A percentile compares a stretch with the other conserved stretches of the same genome.
These are phyloP conservation scores for Selenicereus undatus DNA, from an alignment of 148 eudicot species.

Conservation along the genomic window DNA sequence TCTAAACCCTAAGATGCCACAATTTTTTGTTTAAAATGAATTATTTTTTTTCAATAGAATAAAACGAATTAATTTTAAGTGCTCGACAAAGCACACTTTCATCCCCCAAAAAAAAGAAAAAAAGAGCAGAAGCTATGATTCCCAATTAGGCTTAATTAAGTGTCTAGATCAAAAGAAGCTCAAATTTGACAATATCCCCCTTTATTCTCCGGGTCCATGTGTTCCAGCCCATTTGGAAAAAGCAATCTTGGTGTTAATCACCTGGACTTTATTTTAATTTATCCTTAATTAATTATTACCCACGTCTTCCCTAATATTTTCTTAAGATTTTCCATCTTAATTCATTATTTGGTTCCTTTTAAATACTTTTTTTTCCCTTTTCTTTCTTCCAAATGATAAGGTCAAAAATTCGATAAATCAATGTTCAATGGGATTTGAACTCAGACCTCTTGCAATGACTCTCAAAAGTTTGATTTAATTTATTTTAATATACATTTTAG, in stretches of 20 bases:
- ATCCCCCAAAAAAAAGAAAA: neutral
- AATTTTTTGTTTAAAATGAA: neutral
- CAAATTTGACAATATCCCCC: neutral
- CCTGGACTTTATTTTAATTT: too few species aligned
- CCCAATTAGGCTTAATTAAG: neutral
- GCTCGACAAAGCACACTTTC: neutral
- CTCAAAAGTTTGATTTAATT: too few species aligned
- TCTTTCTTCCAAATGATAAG: too few species aligned
- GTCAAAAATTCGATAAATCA: too few species aligned
- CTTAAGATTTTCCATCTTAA: neutral
- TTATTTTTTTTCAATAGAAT: neutral
- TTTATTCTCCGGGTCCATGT: slow-evolving; percentile 6
- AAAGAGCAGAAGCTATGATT: neutral
- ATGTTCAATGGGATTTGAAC: too few species aligned
- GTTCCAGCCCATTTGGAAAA: slow-evolving; percentile 11
- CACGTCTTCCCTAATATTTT: neutral
- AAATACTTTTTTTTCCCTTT: too few species aligned
- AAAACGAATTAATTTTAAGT: neutral
- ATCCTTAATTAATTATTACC: neutral
- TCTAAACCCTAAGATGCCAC: neutral
- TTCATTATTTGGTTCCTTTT: neutral
- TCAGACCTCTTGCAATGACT: too few species aligned
- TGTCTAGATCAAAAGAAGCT: slow-evolving; percentile 9
- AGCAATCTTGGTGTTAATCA: neutral
- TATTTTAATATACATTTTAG: too few species aligned